Conservation (phyloP, 83 land plant species). For the Larix sibirica region DNA sequence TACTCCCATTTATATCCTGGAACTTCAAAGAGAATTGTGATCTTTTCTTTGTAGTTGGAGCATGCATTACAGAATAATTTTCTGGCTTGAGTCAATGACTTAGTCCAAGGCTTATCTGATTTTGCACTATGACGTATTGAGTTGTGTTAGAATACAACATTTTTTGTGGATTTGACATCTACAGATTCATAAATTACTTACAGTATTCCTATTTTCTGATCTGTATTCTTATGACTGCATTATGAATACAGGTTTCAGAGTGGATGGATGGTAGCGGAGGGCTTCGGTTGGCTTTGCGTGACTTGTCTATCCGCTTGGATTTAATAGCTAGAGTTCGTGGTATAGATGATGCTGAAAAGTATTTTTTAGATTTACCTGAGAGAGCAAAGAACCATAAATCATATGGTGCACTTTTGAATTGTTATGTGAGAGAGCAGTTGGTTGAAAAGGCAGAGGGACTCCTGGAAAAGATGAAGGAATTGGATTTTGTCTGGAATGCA, state of each 20-base stretch:
- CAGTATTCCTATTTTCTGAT: background rate
- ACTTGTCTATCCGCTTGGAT: constrained; percentile 67
- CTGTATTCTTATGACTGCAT: background rate
- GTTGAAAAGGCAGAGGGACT: constrained; percentile 68
- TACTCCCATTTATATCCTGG: background rate
- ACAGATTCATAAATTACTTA: background rate
- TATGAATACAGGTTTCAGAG: constrained; percentile 52
- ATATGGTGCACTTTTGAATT: constrained; percentile 70
- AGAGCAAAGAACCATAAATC: constrained; percentile 47
- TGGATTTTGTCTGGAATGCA: constrained; percentile 35
- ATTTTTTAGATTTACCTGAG: constrained; percentile 59
- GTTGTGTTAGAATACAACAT: background rate
- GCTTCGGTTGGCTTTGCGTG: constrained; percentile 43
- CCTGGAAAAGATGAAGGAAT: constrained; percentile 70
- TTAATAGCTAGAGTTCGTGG: constrained; percentile 57
- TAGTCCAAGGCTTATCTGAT: background rate
- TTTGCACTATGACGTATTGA: background rate
- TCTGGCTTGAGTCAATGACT: background rate
- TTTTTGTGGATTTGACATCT: background rate
- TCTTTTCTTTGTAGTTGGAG: background rate
- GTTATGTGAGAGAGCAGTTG: constrained; percentile 65
- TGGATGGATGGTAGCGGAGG: constrained; percentile 42
- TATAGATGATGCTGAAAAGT: constrained; percentile 55
- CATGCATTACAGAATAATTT: background rate
- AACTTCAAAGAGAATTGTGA: background rate